Evolutionary conservation across 108 stramenopile species (phyloP).

Genomic region (Epithemia pelagica): DNA sequence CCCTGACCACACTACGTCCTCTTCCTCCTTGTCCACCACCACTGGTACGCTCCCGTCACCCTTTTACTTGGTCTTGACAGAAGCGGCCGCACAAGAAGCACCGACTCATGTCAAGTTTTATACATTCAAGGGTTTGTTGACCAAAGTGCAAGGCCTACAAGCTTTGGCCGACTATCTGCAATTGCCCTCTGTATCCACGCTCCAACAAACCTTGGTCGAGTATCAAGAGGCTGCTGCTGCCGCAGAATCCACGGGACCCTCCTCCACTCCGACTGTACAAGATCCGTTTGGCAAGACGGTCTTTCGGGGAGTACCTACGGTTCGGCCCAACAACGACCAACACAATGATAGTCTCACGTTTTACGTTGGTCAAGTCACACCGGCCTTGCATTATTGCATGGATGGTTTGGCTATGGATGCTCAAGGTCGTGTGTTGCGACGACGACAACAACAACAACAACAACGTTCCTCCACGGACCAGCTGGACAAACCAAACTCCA

Average conservation of each 20-base stretch:
- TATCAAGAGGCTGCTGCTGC: constrained; percentile 49
- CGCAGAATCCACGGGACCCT: too few species aligned
- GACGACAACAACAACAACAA: background rate
- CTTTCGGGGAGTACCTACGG: constrained; percentile 35
- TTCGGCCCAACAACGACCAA: constrained; percentile 8
- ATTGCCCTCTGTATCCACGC: constrained; percentile 19
- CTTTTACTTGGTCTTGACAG: constrained; percentile 68
- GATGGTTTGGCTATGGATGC: constrained; percentile 80
- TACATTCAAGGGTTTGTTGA: constrained; percentile 73
- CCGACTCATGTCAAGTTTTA: constrained; percentile 86
- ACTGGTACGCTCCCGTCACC: constrained; percentile 56
- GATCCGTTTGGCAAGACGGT: constrained; percentile 63
- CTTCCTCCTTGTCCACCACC: too few species aligned
- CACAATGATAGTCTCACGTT: constrained; percentile 60
- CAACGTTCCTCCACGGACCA: background rate
- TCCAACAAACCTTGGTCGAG: constrained; percentile 43
- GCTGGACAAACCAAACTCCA: background rate
- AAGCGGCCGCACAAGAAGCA: constrained; percentile 61
- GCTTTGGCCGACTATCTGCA: constrained; percentile 66
- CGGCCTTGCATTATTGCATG: constrained; percentile 91
- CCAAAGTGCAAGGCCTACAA: constrained; percentile 57
- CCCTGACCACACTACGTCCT: constrained; percentile 10
- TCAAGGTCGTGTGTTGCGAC: constrained; percentile 52
- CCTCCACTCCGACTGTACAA: too few species aligned
- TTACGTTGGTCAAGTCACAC: constrained; percentile 71